Evolutionary conservation across 176 grass and related monocot genomes (phyloP).

Genomic region (Ensete ventricosum): DNA sequence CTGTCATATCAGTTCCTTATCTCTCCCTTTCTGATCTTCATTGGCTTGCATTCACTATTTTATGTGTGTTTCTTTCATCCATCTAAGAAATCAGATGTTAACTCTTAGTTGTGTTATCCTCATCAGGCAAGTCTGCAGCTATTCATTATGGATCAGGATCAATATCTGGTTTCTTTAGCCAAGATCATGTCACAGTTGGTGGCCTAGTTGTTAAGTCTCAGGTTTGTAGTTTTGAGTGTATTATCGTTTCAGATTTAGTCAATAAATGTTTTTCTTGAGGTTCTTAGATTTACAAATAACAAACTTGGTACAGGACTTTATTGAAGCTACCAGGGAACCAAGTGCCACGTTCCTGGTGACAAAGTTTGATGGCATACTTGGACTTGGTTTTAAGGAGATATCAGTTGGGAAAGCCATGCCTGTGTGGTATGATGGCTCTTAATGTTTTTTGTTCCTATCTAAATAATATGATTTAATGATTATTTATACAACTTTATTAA

Average conservation of each 20-base stretch:
- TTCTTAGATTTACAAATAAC: constrained; percentile 17
- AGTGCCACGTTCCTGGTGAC: constrained; percentile 50
- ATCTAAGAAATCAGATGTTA: neutral
- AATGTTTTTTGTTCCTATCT: no score
- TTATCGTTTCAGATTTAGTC: neutral
- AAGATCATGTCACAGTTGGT: constrained; percentile 69
- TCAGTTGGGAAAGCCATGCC: constrained; percentile 62
- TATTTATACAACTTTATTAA: neutral
- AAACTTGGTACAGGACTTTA: constrained; percentile 61
- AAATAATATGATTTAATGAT: no score
- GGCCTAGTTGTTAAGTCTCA: constrained; percentile 54
- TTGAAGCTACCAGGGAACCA: constrained; percentile 81
- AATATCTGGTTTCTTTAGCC: constrained; percentile 60
- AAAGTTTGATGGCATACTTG: constrained; percentile 96
- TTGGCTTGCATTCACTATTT: no score
- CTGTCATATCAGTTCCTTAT: no score
- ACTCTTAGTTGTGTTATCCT: constrained; percentile 1
- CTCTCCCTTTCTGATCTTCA: no score
- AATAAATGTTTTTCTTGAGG: neutral
- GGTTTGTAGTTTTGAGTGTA: constrained; percentile 27
- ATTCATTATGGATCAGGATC: constrained; percentile 79
- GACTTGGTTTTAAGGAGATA: constrained; percentile 89
- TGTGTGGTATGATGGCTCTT: constrained; percentile 46
- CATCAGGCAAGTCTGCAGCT: constrained; percentile 56
- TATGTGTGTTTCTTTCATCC: no score